Evolutionary conservation across 805 yeast species (phyloP).

Genomic region (Teunomyces aglyptinius): DNA sequence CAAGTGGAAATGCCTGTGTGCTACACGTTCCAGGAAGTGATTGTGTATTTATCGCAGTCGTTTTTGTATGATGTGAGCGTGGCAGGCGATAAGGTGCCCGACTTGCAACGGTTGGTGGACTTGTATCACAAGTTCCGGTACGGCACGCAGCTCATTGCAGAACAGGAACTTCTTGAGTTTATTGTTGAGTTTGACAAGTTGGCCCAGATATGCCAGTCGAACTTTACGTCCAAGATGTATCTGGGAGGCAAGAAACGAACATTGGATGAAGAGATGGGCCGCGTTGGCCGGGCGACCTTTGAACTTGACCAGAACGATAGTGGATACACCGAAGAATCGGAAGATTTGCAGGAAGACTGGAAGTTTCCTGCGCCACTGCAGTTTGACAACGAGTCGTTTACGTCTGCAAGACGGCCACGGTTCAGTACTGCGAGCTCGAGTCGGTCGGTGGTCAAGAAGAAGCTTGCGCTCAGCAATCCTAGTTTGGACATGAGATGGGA

Average conservation of each 20-base stretch:
- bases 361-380: not conserved
- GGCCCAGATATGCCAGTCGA: constrained; percentile 9
- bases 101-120: constrained; percentile 28
- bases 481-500: constrained; percentile 2
- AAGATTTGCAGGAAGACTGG: constrained; percentile 2
- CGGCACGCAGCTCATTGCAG: constrained; percentile 58
- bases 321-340: constrained; percentile 4
- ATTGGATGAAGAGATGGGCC: not conserved
- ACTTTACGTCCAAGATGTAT: not conserved
- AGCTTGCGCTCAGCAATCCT: not conserved
- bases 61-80: constrained; percentile 2
- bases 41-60: constrained; percentile 29
- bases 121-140: constrained; percentile 69
- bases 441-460: constrained; percentile 6
- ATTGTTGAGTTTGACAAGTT: constrained; percentile 35
- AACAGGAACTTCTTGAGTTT: constrained; percentile 58
- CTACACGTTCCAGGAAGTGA: constrained; percentile 41
- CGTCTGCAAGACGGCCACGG: not conserved
- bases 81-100: constrained; percentile 7
- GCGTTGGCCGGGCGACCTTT: not conserved
- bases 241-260: not conserved
- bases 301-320: not conserved
- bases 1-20: constrained; percentile 19
- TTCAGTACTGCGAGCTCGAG: constrained; percentile 1
- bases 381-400: not conserved